Conservation (phyloP, 176 grass and related monocot genomes). For the Eremochloa ophiuroides region DNA sequence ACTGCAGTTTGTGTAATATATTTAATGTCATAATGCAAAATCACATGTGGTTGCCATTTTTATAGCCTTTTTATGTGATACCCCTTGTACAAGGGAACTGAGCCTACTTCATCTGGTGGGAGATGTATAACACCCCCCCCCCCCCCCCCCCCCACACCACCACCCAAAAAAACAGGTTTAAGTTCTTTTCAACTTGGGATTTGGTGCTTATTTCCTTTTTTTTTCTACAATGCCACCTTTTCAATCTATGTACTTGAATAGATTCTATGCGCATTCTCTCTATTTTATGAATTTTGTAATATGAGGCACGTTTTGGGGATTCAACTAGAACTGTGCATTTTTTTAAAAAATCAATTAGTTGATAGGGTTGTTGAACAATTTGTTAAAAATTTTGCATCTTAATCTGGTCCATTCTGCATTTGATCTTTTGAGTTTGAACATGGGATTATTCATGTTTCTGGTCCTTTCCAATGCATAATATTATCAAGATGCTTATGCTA, state of each 20-base stretch:
- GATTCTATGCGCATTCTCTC: background rate
- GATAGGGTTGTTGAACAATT: background rate
- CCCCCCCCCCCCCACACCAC: too few species aligned
- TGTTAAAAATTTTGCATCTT: background rate
- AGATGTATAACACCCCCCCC: background rate
- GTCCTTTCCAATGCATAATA: background rate
- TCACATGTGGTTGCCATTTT: background rate
- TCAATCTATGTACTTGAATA: background rate
- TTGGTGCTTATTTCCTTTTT: background rate
- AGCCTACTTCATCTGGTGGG: background rate
- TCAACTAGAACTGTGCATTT: background rate
- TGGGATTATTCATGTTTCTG: background rate
- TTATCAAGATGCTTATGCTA: background rate
- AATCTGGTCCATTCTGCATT: constrained; percentile 9
- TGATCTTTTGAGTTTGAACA: constrained; percentile 2
- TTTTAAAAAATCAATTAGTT: constrained; percentile 2
- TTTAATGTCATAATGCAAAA: background rate
- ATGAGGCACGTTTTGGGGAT: background rate
- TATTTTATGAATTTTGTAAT: background rate
- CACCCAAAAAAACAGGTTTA: too few species aligned
- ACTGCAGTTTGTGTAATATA: constrained; percentile 3
- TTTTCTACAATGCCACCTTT: background rate
- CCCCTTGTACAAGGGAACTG: background rate
- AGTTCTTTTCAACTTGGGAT: background rate
- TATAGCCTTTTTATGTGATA: background rate